Evolutionary conservation across 2,329 filamentous ascomycete genomes (phyloP), one percentile per base, ranked within the genome.

Genomic region (Colletotrichum sp.): DNA sequence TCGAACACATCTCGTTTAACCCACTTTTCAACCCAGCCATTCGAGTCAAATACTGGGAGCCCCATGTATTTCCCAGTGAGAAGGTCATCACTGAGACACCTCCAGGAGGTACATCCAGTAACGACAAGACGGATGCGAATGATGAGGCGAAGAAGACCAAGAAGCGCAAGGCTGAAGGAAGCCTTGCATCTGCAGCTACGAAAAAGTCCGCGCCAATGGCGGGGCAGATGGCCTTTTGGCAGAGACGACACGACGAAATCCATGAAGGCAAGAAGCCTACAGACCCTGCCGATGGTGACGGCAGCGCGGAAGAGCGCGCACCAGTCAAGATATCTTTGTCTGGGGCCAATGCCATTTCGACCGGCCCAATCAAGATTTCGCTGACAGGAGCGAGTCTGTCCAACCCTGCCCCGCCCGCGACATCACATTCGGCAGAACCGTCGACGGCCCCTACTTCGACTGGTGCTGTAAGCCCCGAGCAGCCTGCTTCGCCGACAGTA

Each of bases 11-110:
- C 81, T 94, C 93, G 0, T 96, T 96, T 80, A 89, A 89, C 36
- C 93, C 94, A 3, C 87, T 95, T 3, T 92, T 91, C 78, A 96
- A 96, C 79, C 89, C 92, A 2, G 87, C 89, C 0, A 84, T 95
- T 73, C 92, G 92, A 75, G 89, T 96, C 57, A 92, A 92, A 80
- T 96, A 96, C 83, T 95, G 95, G 90, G 94, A 96, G 80, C 89
- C 92, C 68, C 91, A 92, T 28, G 93, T 92, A 3, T 96, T 95
- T 80, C 93, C 92, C 2, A 94, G 89, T 60, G 91, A 94, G 79
- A 86, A 92, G 48, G 84, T 91, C 3, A 87, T 95, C 6, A 90
- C 91, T n/a, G 82, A 87, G 5, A 86, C 89, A 21, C 87, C 89
- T 16, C 85, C 88, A 0, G 84, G 87, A 55, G 78, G 83, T 52